Evolutionary conservation across 1,284 basidiomycete species (phyloP).

Genomic region (Ustanciosporium gigantosporum): DNA sequence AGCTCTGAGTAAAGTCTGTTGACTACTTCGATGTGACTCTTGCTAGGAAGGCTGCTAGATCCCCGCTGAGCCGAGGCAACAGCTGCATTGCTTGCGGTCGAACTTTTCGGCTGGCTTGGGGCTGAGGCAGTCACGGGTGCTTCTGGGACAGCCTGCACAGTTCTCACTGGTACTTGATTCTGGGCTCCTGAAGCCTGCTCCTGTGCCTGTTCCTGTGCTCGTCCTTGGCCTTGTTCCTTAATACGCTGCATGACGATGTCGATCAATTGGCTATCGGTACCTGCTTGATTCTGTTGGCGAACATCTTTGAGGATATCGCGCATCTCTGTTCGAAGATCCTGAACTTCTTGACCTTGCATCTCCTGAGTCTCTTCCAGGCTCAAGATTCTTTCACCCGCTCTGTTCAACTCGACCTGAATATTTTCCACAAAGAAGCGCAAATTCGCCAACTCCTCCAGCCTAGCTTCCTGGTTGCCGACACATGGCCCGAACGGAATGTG

Average conservation of each 20-base stretch:
- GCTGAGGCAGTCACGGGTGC: neutral
- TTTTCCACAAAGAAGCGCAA: constrained; percentile 39
- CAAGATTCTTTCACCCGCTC: constrained; percentile 38
- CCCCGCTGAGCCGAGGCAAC: too few species aligned
- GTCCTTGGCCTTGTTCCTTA: neutral
- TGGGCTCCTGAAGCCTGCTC: too few species aligned
- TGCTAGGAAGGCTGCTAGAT: neutral
- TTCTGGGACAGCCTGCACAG: neutral
- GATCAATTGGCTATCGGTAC: constrained; percentile 18
- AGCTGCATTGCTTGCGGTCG: too few species aligned
- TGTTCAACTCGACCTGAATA: constrained; percentile 38
- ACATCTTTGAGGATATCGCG: constrained; percentile 26
- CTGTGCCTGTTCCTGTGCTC: too few species aligned
- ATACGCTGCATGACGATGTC: constrained; percentile 19
- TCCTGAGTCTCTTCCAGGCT: constrained; percentile 38
- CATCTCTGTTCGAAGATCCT: constrained; percentile 29
- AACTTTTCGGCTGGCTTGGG: too few species aligned
- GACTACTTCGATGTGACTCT: constrained; percentile 27
- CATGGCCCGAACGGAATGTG: constrained; percentile 31
- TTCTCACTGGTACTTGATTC: neutral
- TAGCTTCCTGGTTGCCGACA: constrained; percentile 27
- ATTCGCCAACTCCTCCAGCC: constrained; percentile 37
- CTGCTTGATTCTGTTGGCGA: constrained; percentile 1
- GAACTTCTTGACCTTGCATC: constrained; percentile 37
- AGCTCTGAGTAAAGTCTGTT: constrained; percentile 38